Conservation (phyloP, 495 filamentous ascomycete genomes). For the Hypoxylon subgilvum region DNA sequence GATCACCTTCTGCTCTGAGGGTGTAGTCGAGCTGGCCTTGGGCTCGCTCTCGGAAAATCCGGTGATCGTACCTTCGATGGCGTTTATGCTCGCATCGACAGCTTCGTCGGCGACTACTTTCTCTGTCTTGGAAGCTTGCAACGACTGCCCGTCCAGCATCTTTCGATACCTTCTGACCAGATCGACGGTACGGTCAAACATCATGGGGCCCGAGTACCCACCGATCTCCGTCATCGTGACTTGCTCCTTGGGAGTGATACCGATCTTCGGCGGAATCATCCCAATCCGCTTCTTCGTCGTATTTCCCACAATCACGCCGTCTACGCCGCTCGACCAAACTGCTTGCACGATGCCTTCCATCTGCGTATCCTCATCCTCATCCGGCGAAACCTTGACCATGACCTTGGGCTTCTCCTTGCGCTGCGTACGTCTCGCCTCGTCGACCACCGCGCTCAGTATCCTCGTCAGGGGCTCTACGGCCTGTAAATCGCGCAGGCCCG, state of each 20-base stretch:
- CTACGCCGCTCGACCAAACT: slow-evolving; percentile 80
- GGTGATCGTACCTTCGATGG: slow-evolving; percentile 41
- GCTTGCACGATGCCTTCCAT: slow-evolving; percentile 87
- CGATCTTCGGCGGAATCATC: slow-evolving; percentile 67
- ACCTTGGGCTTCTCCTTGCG: slow-evolving; percentile 78
- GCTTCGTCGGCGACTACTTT: slow-evolving; percentile 40
- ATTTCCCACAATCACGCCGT: slow-evolving; percentile 97
- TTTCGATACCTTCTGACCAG: slow-evolving; percentile 80
- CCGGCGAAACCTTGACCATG: slow-evolving; percentile 97
- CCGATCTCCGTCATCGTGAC: slow-evolving; percentile 74
- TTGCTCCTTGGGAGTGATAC: slow-evolving; percentile 70
- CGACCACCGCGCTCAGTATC: slow-evolving; percentile 81
- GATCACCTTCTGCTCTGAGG: slow-evolving; percentile 70
- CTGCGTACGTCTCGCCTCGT: slow-evolving; percentile 68
- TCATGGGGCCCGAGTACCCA: slow-evolving; percentile 86
- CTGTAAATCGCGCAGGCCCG: slow-evolving; percentile 84
- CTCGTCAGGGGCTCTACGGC: slow-evolving; percentile 77
- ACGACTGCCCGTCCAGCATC: slow-evolving; percentile 65
- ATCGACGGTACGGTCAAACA: slow-evolving; percentile 76
- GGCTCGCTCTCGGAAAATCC: slow-evolving; percentile 33
- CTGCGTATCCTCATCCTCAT: slow-evolving; percentile 83
- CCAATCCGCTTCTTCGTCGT: slow-evolving; percentile 84
- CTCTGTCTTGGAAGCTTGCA: slow-evolving; percentile 29
- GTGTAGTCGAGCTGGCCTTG: slow-evolving; percentile 17
- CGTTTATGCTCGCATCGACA: slow-evolving; percentile 33